Base-by-base conservation (phyloP, 106 monocot species). In the Iris macrosiphon region DNA sequence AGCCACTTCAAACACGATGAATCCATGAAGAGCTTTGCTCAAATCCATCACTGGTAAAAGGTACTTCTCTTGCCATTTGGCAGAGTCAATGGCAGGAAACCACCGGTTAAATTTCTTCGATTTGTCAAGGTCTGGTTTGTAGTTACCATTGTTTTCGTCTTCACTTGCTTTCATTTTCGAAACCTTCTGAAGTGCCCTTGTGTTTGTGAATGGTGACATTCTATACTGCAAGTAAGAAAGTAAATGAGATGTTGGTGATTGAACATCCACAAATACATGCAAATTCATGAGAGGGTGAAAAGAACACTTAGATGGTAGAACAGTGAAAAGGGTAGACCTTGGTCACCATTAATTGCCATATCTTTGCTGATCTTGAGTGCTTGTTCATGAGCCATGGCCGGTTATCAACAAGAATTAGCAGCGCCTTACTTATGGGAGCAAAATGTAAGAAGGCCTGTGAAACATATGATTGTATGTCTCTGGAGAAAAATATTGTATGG, bases 361-460 rank as follows among this genome's bases (percentile, higher is more conserved):
- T 27, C 47, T 57, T 62, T 42, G 77, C 62, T 30, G 77, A 56
- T 51, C 46, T 73, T 4, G 81, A 77, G 24, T 70, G 69, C 37
- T 69, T 60, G 48, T 65, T 67, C 45, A 55, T 45, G 19, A 66
- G 20, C 86, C 81, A 86, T 34, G 81, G 86, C 27, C 81, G 51
- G 56, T 86, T 77, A 43, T 87, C 87, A 32, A 87, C 78, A 37
- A 87, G 55, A 53, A 87, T 66, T 26, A 82, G 59, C 38, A 87
- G 33, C 17, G 57, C 82, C 40, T 62, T 74, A 55, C 66, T 74
- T 27, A 37, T 33, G 3, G 82, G 44, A 37, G 78, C 61, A 43
- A 82, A 66, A 41, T 78, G 78, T 8, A 87, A 46, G 63, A 74
- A 82, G 7, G 78, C 71, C 28, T 47, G 61, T 22, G 87, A 87